Evolutionary conservation across 2,329 filamentous ascomycete genomes (phyloP).

Genomic region (Aspergillus alliaceus): DNA sequence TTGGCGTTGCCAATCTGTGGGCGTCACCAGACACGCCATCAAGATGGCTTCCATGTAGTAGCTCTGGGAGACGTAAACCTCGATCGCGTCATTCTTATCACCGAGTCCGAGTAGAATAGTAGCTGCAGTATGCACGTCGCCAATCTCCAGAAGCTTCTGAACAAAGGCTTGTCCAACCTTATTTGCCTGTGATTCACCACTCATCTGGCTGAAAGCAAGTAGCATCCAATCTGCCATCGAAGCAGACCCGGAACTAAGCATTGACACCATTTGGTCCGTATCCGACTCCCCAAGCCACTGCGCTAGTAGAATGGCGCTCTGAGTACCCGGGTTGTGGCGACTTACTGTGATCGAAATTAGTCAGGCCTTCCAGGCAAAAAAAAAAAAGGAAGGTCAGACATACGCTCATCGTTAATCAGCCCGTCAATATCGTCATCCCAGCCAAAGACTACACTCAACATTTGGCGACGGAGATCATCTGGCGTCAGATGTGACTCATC

Average conservation of each 20-base stretch:
- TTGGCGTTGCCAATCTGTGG: slow-evolving; percentile 87
- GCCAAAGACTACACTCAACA: slow-evolving; percentile 92
- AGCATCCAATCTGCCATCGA: slow-evolving; percentile 97
- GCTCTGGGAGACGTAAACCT: slow-evolving; percentile 90
- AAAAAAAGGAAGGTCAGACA: slow-evolving; percentile 22
- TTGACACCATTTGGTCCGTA: slow-evolving; percentile 75
- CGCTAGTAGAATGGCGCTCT: slow-evolving; percentile 76
- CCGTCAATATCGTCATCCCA: slow-evolving; percentile 85
- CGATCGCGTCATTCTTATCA: slow-evolving; percentile 90
- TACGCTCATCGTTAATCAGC: slow-evolving; percentile 78
- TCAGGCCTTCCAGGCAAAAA: neutral
- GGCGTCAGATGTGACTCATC: slow-evolving; percentile 63
- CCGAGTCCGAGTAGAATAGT: slow-evolving; percentile 91
- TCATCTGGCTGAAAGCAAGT: slow-evolving; percentile 85
- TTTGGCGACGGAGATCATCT: slow-evolving; percentile 81
- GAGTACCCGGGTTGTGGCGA: slow-evolving; percentile 70
- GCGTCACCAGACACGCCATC: slow-evolving; percentile 78
- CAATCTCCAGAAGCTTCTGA: slow-evolving; percentile 82
- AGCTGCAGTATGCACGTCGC: slow-evolving; percentile 87
- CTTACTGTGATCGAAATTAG: slow-evolving; percentile 50
- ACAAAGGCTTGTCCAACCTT: slow-evolving; percentile 90
- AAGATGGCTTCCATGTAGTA: slow-evolving; percentile 91
- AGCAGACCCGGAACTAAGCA: slow-evolving; percentile 76
- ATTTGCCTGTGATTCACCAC: slow-evolving; percentile 73
- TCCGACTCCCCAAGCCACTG: slow-evolving; percentile 92